Evolutionary conservation across 2,329 filamentous ascomycete genomes (phyloP).

Genomic region (Neonectria faginata): DNA sequence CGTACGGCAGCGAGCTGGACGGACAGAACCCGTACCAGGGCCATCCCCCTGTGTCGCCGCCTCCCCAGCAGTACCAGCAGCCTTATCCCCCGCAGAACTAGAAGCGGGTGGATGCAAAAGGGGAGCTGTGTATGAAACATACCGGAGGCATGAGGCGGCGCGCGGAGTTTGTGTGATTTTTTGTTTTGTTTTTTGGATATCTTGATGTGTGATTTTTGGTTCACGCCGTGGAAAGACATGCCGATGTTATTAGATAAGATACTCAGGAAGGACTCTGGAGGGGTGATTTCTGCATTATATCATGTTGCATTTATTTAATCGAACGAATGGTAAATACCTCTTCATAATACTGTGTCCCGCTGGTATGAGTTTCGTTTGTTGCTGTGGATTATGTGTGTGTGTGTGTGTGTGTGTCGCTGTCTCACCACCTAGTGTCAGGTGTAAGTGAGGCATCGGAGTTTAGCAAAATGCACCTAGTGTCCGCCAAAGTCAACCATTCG

Average conservation of each 20-base stretch:
- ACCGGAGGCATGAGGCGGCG: conserved; percentile 7
- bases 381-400: not conserved
- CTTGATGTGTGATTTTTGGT: not conserved
- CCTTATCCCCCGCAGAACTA: conserved; percentile 25
- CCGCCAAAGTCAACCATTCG: not conserved
- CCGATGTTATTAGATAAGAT: not conserved
- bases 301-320: not conserved
- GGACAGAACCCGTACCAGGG: conserved; percentile 33
- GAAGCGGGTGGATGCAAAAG: not conserved
- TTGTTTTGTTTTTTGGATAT: not conserved
- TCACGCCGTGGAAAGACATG: not conserved
- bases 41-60: conserved; percentile 31
- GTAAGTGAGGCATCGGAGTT: not conserved
- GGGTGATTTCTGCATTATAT: not conserved
- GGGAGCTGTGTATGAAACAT: not conserved
- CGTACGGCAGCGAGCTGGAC: conserved; percentile 32
- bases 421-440: not conserved
- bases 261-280: not conserved
- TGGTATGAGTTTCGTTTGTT: not conserved
- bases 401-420: not conserved
- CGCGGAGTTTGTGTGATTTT: conserved; percentile 19
- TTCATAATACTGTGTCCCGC: not conserved
- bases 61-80: conserved; percentile 41
- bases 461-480: too few species aligned
- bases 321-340: not conserved